Conservation (phyloP, 1,284 basidiomycete species). For the Golubevia pallescens region DNA sequence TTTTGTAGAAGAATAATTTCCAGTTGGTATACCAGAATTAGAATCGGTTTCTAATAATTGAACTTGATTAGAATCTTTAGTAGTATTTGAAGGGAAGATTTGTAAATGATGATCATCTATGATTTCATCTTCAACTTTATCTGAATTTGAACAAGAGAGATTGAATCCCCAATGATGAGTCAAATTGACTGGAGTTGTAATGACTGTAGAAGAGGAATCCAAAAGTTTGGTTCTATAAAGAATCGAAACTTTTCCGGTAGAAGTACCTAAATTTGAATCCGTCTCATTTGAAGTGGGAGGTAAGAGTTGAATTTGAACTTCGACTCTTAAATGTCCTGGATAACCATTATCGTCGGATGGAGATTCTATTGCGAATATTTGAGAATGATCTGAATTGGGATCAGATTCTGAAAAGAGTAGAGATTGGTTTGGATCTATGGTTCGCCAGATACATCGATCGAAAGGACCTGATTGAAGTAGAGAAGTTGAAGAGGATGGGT, state of each 20-base stretch:
- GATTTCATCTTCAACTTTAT: neutral
- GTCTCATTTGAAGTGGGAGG: constrained; percentile 8
- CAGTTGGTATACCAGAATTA: too few species aligned
- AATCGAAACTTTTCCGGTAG: constrained; percentile 29
- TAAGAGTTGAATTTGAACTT: constrained; percentile 34
- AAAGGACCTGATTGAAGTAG: constrained; percentile 38
- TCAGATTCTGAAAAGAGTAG: constrained; percentile 21
- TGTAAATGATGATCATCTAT: constrained; percentile 37
- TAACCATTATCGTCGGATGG: constrained; percentile 45
- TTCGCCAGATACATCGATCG: constrained; percentile 43
- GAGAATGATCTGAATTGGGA: constrained; percentile 4
- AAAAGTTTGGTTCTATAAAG: constrained; percentile 43
- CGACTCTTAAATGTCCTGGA: constrained; percentile 42
- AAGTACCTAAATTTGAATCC: constrained; percentile 21
- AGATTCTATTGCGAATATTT: constrained; percentile 34
- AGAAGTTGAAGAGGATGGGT: constrained; percentile 12
- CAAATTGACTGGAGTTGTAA: constrained; percentile 49
- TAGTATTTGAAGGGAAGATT: constrained; percentile 20
- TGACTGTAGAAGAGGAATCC: constrained; percentile 12
- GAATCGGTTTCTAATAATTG: too few species aligned
- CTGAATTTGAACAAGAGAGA: constrained; percentile 14
- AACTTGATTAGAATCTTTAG: too few species aligned
- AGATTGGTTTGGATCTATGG: constrained; percentile 19
- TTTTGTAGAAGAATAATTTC: too few species aligned
- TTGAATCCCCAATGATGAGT: constrained; percentile 63